Base-by-base conservation (phyloP, 176 grass and related monocot genomes). In the Rhynchospora tenuis region DNA sequence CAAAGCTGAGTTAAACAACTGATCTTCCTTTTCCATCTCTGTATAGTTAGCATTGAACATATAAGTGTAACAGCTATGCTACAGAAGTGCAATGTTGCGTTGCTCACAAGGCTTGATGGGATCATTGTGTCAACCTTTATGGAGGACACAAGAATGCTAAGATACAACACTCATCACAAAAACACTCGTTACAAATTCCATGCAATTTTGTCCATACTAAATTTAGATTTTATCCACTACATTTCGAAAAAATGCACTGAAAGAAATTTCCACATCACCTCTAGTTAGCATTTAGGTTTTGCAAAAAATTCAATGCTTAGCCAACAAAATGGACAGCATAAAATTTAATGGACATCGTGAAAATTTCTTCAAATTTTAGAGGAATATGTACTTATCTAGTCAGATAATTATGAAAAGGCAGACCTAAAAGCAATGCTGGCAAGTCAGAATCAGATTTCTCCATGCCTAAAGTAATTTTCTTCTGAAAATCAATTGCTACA, bases 11-110 rank as follows among this genome's bases (percentile, higher is more conserved):
- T 83, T 88, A 48, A 92, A 91, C 59, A 92, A 73, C 8, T 91
- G 70, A 31, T 94, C 95, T 67, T 97, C 95, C 64, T 88, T 91
- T 85, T 97, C 90, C 56, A 97, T 76, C 44, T 94, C 93, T 96
- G 73, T 76, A 89, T 73, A 14, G 46, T 61, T 42, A 47, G 47
- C 10, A 64, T 29, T 70, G 24, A 54, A 70, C 33, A 38, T 58
- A 43, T 52, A 29, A 54, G 72, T 38, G 20, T 72, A 16, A 72
- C 19, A 20, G 68, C 68, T 47, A 72, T 7, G 47, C 22, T 46
- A 72, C 43, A 72, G 8, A 71, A 13, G 43, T 72, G 68, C 47
- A 54, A 27, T 29, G 12, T 51, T 75, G 72, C 72, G 51, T 75
- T 75, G 47, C 47, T 54, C 72, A 51, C 71, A 74, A 50, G 44